Base-by-base conservation (phyloP, 345 rosid species). In the Trapa bicornis region DNA sequence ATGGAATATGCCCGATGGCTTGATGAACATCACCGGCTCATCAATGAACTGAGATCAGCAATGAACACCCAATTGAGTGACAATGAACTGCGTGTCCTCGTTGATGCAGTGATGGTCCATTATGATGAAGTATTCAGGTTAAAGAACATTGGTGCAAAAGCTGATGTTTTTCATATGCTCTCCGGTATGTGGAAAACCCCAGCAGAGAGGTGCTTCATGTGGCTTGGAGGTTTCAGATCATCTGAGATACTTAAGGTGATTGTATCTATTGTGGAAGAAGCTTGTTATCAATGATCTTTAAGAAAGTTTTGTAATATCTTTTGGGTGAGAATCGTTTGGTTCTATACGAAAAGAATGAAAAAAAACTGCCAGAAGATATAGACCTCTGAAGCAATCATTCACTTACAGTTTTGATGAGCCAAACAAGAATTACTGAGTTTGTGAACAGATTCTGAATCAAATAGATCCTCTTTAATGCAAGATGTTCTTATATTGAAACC, bases 161-260 rank as follows among this genome's bases (percentile, higher is more conserved):
- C 85, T 0, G 96, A 93, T 70, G 96, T 88, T 63, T 93, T 93
- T 74, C 96, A 93, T 77, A 83, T 93, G 86, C 97, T 93, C 37
- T 93, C 99, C 33, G 97, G 99, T 71, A 82, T 88, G 92, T 93
- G 99, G 99, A 85, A 85, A 80, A 85, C 96, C 1, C 99, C 96
- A 11, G 92, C 92, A 0, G 99, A 93, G 82, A 83, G 97, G 69
- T 86, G 87, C 65, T 93, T 93, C 85, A 84, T 93, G 92, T 90
- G 99, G 99, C 73, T 93, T 75, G 99, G 99, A 54, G 99, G 99
- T 29, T 90, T 87, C 57, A 85, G 96, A 50, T 88, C 99, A 10
- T 93, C 99, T 32, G 97, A 93, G 73, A 66, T 93, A 68, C 92
- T 90, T 68, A 93, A 88, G 92, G 98, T 90, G 70, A 65, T 60